Percentiles rank a stretch among this genome's conserved stretches.
These are phyloP conservation scores for Penicillium oxalicum DNA, from an alignment of 2,329 filamentous ascomycete genomes.

Conservation along the genomic window DNA sequence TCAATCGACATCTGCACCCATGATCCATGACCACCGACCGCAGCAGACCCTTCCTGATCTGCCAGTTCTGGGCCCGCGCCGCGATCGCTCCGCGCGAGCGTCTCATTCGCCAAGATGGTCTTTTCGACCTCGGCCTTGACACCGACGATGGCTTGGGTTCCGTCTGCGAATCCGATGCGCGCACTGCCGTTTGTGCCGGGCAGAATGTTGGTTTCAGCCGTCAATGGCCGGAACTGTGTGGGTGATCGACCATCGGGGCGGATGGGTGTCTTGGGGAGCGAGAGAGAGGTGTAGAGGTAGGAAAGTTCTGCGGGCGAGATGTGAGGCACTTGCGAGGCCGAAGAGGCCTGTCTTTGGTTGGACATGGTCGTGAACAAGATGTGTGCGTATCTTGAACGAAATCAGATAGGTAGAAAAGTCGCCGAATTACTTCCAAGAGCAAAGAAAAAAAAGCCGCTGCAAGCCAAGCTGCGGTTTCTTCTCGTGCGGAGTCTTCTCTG, in stretches of 20 bases:
- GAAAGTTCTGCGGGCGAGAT: constrained; percentile 94
- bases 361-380: constrained; percentile 47
- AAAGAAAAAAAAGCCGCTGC: too few relatives aligned
- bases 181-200: constrained; percentile 88
- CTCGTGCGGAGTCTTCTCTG: too few relatives aligned
- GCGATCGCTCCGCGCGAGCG: constrained; percentile 33
- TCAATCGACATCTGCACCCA: constrained; percentile 92
- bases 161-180: constrained; percentile 88
- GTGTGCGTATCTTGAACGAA: constrained; percentile 1
- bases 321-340: constrained; percentile 48
- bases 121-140: constrained; percentile 92
- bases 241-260: constrained; percentile 79
- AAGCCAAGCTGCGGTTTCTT: too few relatives aligned
- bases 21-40: constrained; percentile 46
- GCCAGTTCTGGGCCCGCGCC: constrained; percentile 18
- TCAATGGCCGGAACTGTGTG: constrained; percentile 82
- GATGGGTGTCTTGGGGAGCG: constrained; percentile 67
- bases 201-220: constrained; percentile 84
- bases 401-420: too few relatives aligned
- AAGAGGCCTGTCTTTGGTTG: constrained; percentile 54
- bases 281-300: constrained; percentile 85
- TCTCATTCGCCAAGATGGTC: constrained; percentile 44
- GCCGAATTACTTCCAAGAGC: too few relatives aligned
- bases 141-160: constrained; percentile 91
- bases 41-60: constrained; percentile 22